Conservation (phyloP, 768 basidiomycete genomes). For the Mycena vulgaris region DNA sequence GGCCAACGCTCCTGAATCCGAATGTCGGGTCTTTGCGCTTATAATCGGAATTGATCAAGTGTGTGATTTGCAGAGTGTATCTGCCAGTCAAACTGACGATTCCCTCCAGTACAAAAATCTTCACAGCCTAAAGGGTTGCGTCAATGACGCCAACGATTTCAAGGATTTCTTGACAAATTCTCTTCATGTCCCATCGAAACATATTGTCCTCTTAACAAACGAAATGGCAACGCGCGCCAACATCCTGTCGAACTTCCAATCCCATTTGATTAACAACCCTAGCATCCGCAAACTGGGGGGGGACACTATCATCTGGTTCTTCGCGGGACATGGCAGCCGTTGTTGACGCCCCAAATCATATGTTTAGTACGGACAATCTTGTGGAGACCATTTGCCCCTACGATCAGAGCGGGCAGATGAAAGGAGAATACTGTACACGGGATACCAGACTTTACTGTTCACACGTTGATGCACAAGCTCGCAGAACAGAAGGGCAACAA, state of each 20-base stretch:
- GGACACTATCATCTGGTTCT: constrained; percentile 23
- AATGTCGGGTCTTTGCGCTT: constrained; percentile 4
- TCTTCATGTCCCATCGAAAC: background rate
- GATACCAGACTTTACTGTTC: constrained; percentile 24
- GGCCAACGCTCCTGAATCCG: background rate
- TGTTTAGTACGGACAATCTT: background rate
- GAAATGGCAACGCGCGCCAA: background rate
- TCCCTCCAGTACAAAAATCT: background rate
- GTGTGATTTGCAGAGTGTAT: background rate
- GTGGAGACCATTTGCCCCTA: constrained; percentile 28
- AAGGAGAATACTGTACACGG: background rate
- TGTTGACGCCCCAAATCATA: background rate
- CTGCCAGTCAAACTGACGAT: background rate
- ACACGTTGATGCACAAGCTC: background rate
- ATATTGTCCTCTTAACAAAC: constrained; percentile 1
- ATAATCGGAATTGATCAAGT: constrained; percentile 14
- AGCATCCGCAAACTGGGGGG: background rate
- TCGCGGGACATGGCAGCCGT: constrained; percentile 24
- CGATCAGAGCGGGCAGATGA: constrained; percentile 7
- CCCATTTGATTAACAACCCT: background rate
- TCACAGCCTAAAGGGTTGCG: background rate
- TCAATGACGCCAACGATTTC: constrained; percentile 13
- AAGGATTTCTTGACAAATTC: background rate
- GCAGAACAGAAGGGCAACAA: constrained; percentile 19
- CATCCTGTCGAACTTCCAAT: background rate